Conservation (phyloP, 441 rosid genomes). For the Omphalea diandra region DNA sequence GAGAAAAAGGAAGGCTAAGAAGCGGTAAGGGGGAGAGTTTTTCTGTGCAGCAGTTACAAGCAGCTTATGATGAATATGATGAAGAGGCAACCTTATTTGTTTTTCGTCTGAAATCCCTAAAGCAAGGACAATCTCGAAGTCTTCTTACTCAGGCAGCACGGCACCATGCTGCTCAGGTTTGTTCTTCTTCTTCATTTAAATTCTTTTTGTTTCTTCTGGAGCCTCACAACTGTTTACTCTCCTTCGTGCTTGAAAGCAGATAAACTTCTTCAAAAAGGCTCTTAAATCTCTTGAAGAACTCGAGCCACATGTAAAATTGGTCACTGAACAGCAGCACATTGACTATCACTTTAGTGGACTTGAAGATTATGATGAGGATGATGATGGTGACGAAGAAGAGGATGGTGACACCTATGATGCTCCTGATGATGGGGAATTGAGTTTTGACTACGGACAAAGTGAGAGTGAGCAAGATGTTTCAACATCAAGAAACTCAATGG, state of each 20-base stretch:
- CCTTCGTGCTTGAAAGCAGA: conserved; percentile 43
- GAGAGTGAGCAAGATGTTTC: conserved; percentile 51
- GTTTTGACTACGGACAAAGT: conserved; percentile 68
- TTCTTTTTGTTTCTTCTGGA: neutral
- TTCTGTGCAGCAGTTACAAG: conserved; percentile 59
- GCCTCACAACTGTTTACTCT: conserved; percentile 7
- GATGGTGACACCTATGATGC: conserved; percentile 54
- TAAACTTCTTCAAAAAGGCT: conserved; percentile 76
- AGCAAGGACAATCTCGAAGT: conserved; percentile 91
- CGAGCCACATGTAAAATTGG: conserved; percentile 61
- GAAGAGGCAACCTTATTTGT: conserved; percentile 81
- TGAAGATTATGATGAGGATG: too few species aligned
- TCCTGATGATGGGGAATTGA: conserved; percentile 72
- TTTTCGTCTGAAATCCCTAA: conserved; percentile 87
- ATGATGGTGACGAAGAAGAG: too few species aligned
- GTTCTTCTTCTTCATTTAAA: neutral
- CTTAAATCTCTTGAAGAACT: conserved; percentile 81
- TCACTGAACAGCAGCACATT: conserved; percentile 75
- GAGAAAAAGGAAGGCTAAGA: conserved; percentile 64
- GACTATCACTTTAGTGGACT: conserved; percentile 73
- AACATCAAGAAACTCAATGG: conserved; percentile 47
- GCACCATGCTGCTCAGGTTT: conserved; percentile 99
- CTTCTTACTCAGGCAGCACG: conserved; percentile 93
- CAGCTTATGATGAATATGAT: conserved; percentile 72
- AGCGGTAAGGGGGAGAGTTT: conserved; percentile 64